Percentiles rank a stretch among this genome's conserved stretches.
These are phyloP conservation scores for Raffaelea deltoideospora DNA, from an alignment of 2,329 filamentous ascomycete genomes.

Conservation along the genomic window DNA sequence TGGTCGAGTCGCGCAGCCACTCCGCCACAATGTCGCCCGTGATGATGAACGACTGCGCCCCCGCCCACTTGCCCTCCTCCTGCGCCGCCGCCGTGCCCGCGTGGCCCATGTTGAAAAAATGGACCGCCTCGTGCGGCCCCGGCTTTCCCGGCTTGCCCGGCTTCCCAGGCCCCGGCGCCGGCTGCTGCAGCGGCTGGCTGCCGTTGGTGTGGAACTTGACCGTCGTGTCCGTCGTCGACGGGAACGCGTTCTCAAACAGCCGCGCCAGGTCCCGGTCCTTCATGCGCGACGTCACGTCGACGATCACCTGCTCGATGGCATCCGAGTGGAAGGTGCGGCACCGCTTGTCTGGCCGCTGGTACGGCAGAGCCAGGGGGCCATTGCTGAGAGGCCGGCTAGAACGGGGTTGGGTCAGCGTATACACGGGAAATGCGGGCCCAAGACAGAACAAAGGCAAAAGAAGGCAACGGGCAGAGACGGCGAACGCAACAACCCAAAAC, in stretches of 20 bases:
- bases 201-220: conserved; percentile 72
- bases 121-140: conserved; percentile 13
- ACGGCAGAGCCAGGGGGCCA: conserved; percentile 68
- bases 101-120: too few species aligned
- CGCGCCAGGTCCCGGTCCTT: conserved; percentile 76
- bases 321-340: conserved; percentile 86
- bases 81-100: conserved; percentile 4
- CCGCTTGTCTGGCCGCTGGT: conserved; percentile 62
- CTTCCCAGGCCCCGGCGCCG: too few species aligned
- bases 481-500: conserved; percentile 14
- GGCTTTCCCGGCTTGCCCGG: conserved; percentile 13
- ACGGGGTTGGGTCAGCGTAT: too few species aligned
- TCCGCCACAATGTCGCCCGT: conserved; percentile 16
- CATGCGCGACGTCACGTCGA: conserved; percentile 65
- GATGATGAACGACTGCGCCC: conserved; percentile 81
- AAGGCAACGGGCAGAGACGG: too few species aligned
- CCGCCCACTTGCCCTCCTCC: conserved; percentile 57
- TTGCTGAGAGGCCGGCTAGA: conserved; percentile 60
- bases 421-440: background rate
- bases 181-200: conserved; percentile 12
- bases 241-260: conserved; percentile 90
- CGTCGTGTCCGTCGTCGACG: conserved; percentile 81
- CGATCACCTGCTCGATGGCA: conserved; percentile 75
- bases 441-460: background rate
- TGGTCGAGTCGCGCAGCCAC: conserved; percentile 29